Evolutionary conservation across 2,329 filamentous ascomycete genomes (phyloP).

Genomic region (Setomelanomma holmii): DNA sequence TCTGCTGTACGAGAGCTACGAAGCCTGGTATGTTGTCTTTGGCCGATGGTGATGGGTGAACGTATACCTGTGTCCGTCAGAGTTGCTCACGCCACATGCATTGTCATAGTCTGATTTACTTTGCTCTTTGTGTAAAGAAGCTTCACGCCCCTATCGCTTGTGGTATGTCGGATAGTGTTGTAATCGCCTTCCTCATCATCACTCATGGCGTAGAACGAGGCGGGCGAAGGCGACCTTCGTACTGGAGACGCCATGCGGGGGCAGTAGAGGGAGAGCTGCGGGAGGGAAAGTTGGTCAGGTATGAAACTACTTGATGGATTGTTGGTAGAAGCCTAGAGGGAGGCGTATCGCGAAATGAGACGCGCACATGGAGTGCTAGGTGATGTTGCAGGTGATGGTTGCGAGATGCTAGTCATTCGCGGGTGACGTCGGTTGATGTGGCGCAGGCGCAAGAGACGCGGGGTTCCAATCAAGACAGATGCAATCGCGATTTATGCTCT

Average conservation of each 20-base stretch:
- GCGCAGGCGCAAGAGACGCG: conserved; percentile 6
- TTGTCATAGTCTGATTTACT: conserved; percentile 55
- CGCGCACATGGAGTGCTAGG: conserved; percentile 11
- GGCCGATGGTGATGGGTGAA: conserved; percentile 89
- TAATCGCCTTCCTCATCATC: conserved; percentile 97
- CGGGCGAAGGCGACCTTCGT: conserved; percentile 64
- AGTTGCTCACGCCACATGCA: conserved; percentile 27
- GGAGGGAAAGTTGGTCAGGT: too few species aligned
- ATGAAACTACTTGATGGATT: neutral
- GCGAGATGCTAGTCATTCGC: conserved; percentile 14
- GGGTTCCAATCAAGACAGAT: neutral
- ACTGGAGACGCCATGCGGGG: conserved; percentile 43
- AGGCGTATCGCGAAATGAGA: neutral
- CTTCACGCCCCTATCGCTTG: conserved; percentile 84
- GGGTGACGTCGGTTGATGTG: conserved; percentile 14
- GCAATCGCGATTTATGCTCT: neutral
- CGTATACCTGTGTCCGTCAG: conserved; percentile 73
- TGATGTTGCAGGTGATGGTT: conserved; percentile 22
- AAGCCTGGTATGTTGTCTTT: conserved; percentile 97
- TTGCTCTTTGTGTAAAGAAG: conserved; percentile 97
- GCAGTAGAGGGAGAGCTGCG: conserved; percentile 16
- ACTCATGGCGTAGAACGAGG: conserved; percentile 91
- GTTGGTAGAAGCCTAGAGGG: conserved; percentile 1
- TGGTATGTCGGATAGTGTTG: conserved; percentile 85
- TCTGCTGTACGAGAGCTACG: conserved; percentile 91